Evolutionary conservation across 176 grass and related monocot species (phyloP), one percentile per base, ranked within the genome.

Genomic region (Hsuehochloa calcarea): DNA sequence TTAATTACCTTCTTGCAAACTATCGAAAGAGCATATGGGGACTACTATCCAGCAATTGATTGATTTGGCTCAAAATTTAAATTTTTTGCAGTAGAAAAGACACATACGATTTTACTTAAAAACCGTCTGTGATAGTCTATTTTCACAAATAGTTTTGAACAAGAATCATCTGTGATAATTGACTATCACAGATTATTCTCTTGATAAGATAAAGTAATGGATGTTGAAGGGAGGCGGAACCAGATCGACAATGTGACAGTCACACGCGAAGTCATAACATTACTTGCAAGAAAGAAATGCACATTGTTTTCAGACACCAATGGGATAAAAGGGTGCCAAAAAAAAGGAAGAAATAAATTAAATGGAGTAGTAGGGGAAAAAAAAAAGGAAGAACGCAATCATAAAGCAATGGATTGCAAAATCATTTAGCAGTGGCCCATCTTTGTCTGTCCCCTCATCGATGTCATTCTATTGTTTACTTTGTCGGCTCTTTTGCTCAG

Each of bases 341-440:
- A n/a, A 70, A 15, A 45, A 6, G 11, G 37, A 34, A 60, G 17
- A 14, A 29, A 16, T 2, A 40, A 79, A 86, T 4, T 45, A 46
- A 68, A 10, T 4, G 65, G 7, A 70, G 35, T 20, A 45, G 22
- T 46, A 63, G 3, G 54, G 14, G 2, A 13, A 4, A 13, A 4
- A 46, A 51, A 41, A 73, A 68, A 68, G 47, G 10, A 17, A 63
- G 7, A 82, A 66, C 8, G 59, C 91, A 90, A 93, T 93, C 85
- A 93, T 93, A 88, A 82, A 83, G 82, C 85, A 93, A 90, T 93
- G 76, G 85, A 93, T 85, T 93, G 88, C 91, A 85, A 90, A 93
- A 93, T 93, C 91, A 90, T 93, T 90, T 87, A 55, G 56, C 77
- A 82, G 78, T 87, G 78, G 70, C 56, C 85, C 78, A 82, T 60